A percentile compares a stretch with the other conserved stretches of the same genome.
Conservation (phyloP, 441 rosid genomes). For the Sinapis alba region DNA sequence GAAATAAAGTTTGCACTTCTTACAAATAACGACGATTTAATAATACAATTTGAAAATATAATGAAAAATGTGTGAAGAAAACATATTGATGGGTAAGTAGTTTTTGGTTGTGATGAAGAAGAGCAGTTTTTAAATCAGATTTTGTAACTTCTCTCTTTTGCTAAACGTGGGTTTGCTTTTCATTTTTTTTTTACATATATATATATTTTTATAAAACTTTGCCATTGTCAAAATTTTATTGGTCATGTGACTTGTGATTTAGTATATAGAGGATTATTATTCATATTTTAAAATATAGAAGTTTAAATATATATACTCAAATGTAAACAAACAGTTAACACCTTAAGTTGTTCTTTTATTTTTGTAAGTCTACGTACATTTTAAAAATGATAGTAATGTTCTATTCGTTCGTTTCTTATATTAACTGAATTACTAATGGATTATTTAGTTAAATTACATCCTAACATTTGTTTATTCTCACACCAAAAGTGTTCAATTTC, state of each 20-base stretch:
- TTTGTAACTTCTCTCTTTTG: too few species aligned
- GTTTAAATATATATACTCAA: neutral
- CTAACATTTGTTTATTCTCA: neutral
- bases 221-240: too few species aligned
- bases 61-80: neutral
- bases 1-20: neutral
- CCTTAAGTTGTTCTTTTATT: neutral
- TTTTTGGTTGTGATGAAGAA: neutral
- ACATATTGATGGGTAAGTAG: neutral
- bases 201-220: too few species aligned
- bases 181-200: neutral
- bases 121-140: too few species aligned
- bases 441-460: neutral
- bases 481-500: neutral
- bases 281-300: neutral
- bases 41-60: neutral
- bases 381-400: neutral
- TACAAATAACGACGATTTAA: neutral
- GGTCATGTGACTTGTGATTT: too few species aligned
- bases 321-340: neutral
- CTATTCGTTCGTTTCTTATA: neutral
- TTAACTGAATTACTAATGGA: neutral
- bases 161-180: too few species aligned
- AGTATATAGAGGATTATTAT: too few species aligned
- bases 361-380: neutral